Base-by-base conservation (phyloP, 352 stramenopile genomes). In the Salisapilia sapeloensis region DNA sequence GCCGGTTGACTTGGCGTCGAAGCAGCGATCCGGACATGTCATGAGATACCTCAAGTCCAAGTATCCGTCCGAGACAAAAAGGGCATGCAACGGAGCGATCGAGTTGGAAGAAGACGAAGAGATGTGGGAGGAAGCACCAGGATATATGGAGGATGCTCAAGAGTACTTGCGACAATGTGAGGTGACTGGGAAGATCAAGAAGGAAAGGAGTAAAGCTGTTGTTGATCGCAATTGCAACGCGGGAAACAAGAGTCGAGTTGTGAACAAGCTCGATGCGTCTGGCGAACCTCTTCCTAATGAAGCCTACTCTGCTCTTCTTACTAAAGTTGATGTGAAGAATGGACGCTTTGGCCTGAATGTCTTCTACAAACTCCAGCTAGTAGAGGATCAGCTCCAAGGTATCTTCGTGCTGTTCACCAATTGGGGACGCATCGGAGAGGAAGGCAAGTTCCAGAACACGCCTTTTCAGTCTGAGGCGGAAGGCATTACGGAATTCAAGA, bases 391-490 rank as follows among this genome's bases (percentile, higher is more conserved):
- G 26, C 56, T 82, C 19, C 71, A 83, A 38, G 55, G 54, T 8
- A 58, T 82, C 12, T 82, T 59, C 40, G 49, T 85, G 2, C 48
- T 85, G 17, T 82, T 85, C 37, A 79, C 66, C 10, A 90, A 92
- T 41, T 85, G 69, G 69, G 69, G 69, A 0, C 60, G 69, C 1
- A 79, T 85, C 25, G 70, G 70, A 6, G 70, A 82, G 35, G 54
- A 40, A 1, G 70, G 70, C 25, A 82, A 85, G 33, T 83, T 74
- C 29, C 70, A 83, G 43, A 79, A 83, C 43, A 83, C 66, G 2
- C 66, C 67, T 6, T 82, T 83, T 46, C 54, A 65, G 18, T 42
- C 55, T 1, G 40, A 50, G 12, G 42, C 50, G 2, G 62, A 80
- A 12, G 71, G 64, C 0, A 39, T 77, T n/a, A 34, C 19, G 3